Conservation (phyloP, 305 asterid genomes). For the Ilex paraguariensis region DNA sequence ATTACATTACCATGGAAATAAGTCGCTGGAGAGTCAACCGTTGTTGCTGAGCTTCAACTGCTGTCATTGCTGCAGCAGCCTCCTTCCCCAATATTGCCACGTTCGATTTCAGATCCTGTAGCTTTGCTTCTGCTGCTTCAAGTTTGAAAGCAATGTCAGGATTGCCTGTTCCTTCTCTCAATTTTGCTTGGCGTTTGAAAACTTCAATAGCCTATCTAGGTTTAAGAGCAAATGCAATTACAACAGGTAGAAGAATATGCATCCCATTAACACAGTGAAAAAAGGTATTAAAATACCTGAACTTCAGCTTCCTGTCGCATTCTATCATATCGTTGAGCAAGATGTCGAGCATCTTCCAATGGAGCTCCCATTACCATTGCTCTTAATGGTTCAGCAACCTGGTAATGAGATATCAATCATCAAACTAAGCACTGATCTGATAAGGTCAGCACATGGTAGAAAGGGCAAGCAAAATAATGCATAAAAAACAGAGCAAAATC, state of each 20-base stretch:
- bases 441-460: constrained; percentile 2
- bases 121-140: constrained; percentile 86
- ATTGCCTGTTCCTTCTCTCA: constrained; percentile 87
- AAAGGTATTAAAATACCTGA: constrained; percentile 57
- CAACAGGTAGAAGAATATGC: no score
- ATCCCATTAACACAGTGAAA: neutral
- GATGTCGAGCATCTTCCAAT: constrained; percentile 98
- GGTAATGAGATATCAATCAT: constrained; percentile 8
- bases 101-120: constrained; percentile 81
- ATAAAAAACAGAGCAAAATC: neutral
- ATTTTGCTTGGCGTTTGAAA: constrained; percentile 77
- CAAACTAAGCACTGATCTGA: constrained; percentile 9
- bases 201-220: constrained; percentile 98
- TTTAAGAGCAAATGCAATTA: constrained; percentile 14
- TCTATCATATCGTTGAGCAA: constrained; percentile 96
- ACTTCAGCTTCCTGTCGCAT: constrained; percentile 99
- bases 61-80: constrained; percentile 99
- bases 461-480: neutral
- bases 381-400: constrained; percentile 99
- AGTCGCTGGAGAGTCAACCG: constrained; percentile 84
- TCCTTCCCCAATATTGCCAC: constrained; percentile 92
- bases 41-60: constrained; percentile 98
- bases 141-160: constrained; percentile 88
- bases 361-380: constrained; percentile 99
- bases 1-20: constrained; percentile 73